Percentiles rank a stretch among this genome's conserved stretches.
Evolutionary conservation across 441 rosid genomes (phyloP).

Genomic region (Aleurites moluccanus): DNA sequence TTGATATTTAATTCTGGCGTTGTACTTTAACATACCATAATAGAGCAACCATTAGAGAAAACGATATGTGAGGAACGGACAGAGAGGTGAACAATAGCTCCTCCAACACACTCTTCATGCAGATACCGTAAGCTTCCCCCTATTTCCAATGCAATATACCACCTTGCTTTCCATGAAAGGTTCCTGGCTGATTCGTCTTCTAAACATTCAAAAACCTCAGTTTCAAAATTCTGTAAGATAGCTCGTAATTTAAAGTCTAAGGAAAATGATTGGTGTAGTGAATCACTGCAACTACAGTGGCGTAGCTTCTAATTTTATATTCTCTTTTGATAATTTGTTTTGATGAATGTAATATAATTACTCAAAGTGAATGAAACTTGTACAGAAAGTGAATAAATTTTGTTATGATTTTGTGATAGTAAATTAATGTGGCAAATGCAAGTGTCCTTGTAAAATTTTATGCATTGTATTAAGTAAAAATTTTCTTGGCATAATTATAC

Average conservation of each 20-base stretch:
- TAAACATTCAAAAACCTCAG: conserved; percentile 10
- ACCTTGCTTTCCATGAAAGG: conserved; percentile 49
- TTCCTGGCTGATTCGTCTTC: conserved; percentile 34
- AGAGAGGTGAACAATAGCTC: conserved; percentile 45
- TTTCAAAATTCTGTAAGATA: background rate
- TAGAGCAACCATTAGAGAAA: conserved; percentile 31
- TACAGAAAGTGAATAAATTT: too few relatives aligned
- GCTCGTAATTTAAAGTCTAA: background rate
- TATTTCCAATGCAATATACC: conserved; percentile 46
- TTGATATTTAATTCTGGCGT: background rate
- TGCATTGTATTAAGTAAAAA: too few relatives aligned
- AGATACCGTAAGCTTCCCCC: conserved; percentile 48
- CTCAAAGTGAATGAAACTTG: too few relatives aligned
- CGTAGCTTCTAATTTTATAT: too few relatives aligned
- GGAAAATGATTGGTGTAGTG: too few relatives aligned
- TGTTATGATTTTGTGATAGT: too few relatives aligned
- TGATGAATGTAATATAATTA: too few relatives aligned
- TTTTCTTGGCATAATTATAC: background rate
- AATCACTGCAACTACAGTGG: too few relatives aligned
- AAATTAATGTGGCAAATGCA: too few relatives aligned
- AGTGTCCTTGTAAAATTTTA: too few relatives aligned
- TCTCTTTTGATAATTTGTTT: too few relatives aligned
- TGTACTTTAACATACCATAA: conserved; percentile 35
- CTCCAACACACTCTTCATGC: conserved; percentile 49
- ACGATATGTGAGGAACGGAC: conserved; percentile 35